phyloP scores from a whole-genome alignment of 192 early-diverging fungal species.

The Linnemannia hyalina region DNA sequence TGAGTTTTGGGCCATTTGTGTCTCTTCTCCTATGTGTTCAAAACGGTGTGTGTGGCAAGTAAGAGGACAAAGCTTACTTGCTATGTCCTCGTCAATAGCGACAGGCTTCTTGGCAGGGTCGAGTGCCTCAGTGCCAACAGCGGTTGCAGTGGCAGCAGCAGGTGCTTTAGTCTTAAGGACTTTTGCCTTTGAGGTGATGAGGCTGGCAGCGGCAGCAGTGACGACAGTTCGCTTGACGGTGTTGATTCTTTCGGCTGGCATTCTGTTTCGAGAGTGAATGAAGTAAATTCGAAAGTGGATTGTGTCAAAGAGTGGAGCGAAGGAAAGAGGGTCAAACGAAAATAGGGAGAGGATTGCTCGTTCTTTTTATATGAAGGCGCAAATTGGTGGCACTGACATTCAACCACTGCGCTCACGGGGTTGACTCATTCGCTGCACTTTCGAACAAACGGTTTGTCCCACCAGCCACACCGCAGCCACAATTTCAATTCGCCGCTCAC shows the following conservation, averaged over 20 bases:
- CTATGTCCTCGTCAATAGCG: slow-evolving; percentile 38
- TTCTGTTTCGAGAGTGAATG: neutral
- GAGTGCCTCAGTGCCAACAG: neutral
- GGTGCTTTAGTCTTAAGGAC: neutral
- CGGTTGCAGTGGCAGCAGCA: neutral
- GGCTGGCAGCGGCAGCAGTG: neutral
- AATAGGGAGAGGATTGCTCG: neutral
- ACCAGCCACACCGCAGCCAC: neutral
- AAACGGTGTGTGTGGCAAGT: too few species aligned
- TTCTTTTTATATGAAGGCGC: neutral
- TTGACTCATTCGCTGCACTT: neutral
- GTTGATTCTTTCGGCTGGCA: slow-evolving; percentile 32
- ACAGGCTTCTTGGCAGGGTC: slow-evolving; percentile 9
- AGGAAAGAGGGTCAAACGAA: neutral
- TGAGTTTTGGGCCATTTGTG: too few species aligned
- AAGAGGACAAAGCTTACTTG: slow-evolving; percentile 9
- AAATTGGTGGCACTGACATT: neutral
- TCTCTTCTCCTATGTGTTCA: too few species aligned
- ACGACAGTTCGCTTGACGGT: slow-evolving; percentile 6
- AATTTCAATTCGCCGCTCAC: neutral
- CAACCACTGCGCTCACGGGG: neutral
- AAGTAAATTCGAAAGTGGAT: neutral
- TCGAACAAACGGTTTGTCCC: neutral
- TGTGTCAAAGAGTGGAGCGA: neutral
- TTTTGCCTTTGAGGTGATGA: neutral